phyloP scores from a whole-genome alignment of 331 rosid genomes.

The Malus hybrid region DNA sequence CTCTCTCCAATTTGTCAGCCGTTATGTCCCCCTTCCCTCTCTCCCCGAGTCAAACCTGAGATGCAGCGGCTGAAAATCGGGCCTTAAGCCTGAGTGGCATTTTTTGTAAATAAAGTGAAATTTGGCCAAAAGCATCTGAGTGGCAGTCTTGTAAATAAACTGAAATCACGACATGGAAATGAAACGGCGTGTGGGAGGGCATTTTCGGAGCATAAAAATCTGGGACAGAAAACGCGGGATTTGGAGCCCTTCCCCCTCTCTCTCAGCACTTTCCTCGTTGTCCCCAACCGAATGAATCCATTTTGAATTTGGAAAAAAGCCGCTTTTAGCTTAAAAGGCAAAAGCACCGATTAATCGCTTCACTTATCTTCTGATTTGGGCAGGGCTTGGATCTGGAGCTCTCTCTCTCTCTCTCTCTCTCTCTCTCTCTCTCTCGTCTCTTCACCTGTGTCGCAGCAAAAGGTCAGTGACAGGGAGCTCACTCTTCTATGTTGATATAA shows the following conservation, averaged over 20 bases:
- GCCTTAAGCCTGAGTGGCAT: too few relatives aligned
- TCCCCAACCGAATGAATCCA: neutral
- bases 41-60: too few relatives aligned
- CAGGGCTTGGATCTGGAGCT: neutral
- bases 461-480: neutral
- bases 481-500: neutral
- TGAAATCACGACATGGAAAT: neutral
- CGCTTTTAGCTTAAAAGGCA: neutral
- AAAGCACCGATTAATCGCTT: too few relatives aligned
- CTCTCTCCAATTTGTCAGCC: too few relatives aligned
- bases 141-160: too few relatives aligned
- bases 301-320: conserved; percentile 4
- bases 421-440: neutral
- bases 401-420: neutral
- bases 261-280: neutral
- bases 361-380: neutral
- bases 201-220: neutral
- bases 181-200: neutral
- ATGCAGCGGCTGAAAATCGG: too few relatives aligned
- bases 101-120: too few relatives aligned
- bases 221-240: conserved; percentile 3
- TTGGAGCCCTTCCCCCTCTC: neutral
- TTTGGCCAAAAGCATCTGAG: too few relatives aligned
- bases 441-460: neutral
- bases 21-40: too few relatives aligned